phyloP scores from a whole-genome alignment of 2,329 filamentous ascomycete species.

The Diaporthe sp. region DNA sequence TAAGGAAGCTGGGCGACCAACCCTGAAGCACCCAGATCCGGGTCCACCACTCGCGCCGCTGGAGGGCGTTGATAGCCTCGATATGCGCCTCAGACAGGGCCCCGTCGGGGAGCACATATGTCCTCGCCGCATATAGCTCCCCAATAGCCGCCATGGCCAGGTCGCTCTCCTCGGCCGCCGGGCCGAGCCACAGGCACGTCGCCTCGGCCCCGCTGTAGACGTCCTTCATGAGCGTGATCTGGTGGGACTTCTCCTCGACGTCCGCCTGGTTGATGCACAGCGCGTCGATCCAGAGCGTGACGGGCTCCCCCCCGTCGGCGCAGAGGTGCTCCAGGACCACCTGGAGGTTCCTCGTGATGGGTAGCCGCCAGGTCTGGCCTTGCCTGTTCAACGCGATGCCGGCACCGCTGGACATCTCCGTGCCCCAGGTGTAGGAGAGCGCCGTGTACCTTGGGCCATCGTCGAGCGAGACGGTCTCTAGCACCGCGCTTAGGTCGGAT shows the following conservation, averaged over 20 bases:
- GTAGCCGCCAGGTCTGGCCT: background rate
- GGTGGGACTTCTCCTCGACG: constrained; percentile 10
- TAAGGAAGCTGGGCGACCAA: background rate
- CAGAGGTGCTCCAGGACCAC: constrained; percentile 16
- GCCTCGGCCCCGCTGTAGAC: constrained; percentile 4
- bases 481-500: background rate
- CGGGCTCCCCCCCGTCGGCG: background rate
- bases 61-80: constrained; percentile 11
- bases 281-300: constrained; percentile 27
- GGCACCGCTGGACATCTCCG: background rate
- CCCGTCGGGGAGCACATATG: background rate
- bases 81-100: constrained; percentile 5
- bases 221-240: constrained; percentile 32
- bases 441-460: background rate
- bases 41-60: constrained; percentile 7
- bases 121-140: background rate
- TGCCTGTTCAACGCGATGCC: background rate
- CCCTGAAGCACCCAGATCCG: constrained; percentile 21
- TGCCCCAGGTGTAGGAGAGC: constrained; percentile 25
- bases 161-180: background rate
- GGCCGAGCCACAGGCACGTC: constrained; percentile 17
- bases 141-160: constrained; percentile 9
- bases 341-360: constrained; percentile 19
- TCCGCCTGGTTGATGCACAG: constrained; percentile 34
- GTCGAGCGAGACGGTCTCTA: constrained; percentile 15